Evolutionary conservation across 2,329 filamentous ascomycete species (phyloP), one percentile per base, ranked within the genome.

Genomic region (Xylaria sp.): DNA sequence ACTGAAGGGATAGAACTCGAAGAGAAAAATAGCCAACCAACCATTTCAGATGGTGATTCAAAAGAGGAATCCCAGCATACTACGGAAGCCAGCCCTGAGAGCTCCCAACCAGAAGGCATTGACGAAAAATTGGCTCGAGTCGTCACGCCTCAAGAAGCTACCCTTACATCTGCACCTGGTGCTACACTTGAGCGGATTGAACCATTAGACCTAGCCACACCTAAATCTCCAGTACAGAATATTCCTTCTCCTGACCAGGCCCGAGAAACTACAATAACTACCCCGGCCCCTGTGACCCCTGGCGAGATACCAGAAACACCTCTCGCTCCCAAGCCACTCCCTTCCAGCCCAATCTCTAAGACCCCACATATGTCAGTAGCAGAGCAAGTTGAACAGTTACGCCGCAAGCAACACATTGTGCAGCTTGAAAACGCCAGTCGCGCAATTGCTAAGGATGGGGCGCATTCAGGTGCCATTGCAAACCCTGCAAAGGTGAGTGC

Each of bases 1-100:
- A 81, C 83, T 8, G 89, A 91, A 25, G 81, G 83, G 1, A 81
- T 83, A 6, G 85, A 87, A 66, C 77, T 81, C 12, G 82, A 84
- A 9, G 86, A 87, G 60, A 83, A 79, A 45, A 77, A 78, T 5
- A 83, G 81, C 2, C 83, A 85, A 70, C 79, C 80, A 25, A 71
- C 63, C 25, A 50, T 52, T 25, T 43, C 72, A 23, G 76, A 76
- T 4, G 63, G 20, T 20, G 73, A 75, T 34, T 55, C 65, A 1
- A 75, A 73, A 28, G 59, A 67, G 23, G 71, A 72, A 53, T 52
- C 65, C 0, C 75, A 76, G 15, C 64, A n/a, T n/a, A n/a, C 69
- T 4, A 63, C 66, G 6, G 75, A 76, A 34, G 41, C 25, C 4
- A 62, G 41, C 20, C 30, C 43, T 13, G 66, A 73, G 28, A 70